Percentiles rank a stretch among this genome's conserved stretches.
Conservation (phyloP, 1,284 basidiomycete species). For the Rhodotorula sp. region DNA sequence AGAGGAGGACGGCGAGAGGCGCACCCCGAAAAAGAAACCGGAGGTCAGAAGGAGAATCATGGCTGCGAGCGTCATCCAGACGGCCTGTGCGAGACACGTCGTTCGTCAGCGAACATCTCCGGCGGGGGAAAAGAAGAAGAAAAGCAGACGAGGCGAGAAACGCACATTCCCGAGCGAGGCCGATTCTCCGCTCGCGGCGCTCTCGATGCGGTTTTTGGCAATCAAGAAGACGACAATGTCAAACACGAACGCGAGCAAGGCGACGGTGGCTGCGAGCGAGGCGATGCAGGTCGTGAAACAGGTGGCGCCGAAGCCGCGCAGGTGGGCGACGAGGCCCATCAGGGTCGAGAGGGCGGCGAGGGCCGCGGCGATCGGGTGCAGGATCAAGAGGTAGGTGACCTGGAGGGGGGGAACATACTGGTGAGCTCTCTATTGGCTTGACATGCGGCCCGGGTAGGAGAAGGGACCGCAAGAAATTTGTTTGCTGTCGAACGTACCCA, state of each 20-base stretch:
- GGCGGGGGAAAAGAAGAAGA: neutral
- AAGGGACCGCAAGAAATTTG: too few relatives aligned
- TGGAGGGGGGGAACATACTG: neutral
- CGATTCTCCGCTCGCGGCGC: slow-evolving; percentile 25
- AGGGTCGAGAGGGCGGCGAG: slow-evolving; percentile 36
- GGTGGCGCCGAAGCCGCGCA: slow-evolving; percentile 32
- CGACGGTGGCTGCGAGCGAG: slow-evolving; percentile 38
- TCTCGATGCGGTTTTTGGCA: slow-evolving; percentile 41
- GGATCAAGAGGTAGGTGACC: slow-evolving; percentile 43
- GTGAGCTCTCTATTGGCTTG: neutral
- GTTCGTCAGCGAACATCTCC: neutral
- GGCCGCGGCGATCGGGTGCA: slow-evolving; percentile 44
- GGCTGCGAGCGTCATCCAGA: slow-evolving; percentile 44
- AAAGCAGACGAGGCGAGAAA: too few relatives aligned
- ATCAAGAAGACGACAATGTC: slow-evolving; percentile 43
- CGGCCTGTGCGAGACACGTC: neutral
- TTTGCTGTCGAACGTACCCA: slow-evolving; percentile 9
- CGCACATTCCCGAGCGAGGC: slow-evolving; percentile 36
- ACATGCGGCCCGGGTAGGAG: too few relatives aligned
- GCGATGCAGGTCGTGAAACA: slow-evolving; percentile 43
- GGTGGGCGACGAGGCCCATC: slow-evolving; percentile 38
- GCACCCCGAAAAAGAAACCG: slow-evolving; percentile 43
- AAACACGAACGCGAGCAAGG: slow-evolving; percentile 43
- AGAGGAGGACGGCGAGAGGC: neutral
- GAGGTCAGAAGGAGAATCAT: slow-evolving; percentile 34